Evolutionary conservation across 1,139 yeast genomes (phyloP).

Genomic region (Candida dubliniensis): DNA sequence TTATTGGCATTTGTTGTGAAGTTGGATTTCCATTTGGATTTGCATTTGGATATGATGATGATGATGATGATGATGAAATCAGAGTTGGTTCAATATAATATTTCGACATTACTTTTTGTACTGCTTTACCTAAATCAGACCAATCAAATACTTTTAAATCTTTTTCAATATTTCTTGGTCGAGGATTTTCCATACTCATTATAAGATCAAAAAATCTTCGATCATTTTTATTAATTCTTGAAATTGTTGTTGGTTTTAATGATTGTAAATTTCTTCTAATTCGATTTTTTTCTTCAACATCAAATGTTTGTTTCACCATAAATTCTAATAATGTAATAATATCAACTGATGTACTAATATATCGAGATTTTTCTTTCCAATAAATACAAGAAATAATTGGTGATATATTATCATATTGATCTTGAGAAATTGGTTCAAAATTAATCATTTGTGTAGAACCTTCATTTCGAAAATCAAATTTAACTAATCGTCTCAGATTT

Average conservation of each 20-base stretch:
- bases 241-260: slow-evolving; percentile 61
- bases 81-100: slow-evolving; percentile 32
- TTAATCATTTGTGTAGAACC: slow-evolving; percentile 26
- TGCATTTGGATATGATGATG: not conserved
- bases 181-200: slow-evolving; percentile 65
- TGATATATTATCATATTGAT: slow-evolving; percentile 21
- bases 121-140: slow-evolving; percentile 54
- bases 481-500: slow-evolving; percentile 36
- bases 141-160: slow-evolving; percentile 70
- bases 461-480: slow-evolving; percentile 26
- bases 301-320: slow-evolving; percentile 56
- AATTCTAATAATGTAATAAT: slow-evolving; percentile 58
- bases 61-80: not conserved
- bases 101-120: slow-evolving; percentile 62
- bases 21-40: not conserved
- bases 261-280: slow-evolving; percentile 68
- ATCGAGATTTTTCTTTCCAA: slow-evolving; percentile 54
- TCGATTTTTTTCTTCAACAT: slow-evolving; percentile 69
- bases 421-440: slow-evolving; percentile 23
- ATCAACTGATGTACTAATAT: slow-evolving; percentile 67
- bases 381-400: slow-evolving; percentile 59
- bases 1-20: not conserved
- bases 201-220: slow-evolving; percentile 55
- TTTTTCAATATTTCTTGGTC: slow-evolving; percentile 72
- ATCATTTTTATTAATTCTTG: slow-evolving; percentile 46